Conservation (phyloP, 495 filamentous ascomycete species). For the Penicillium canescens region DNA sequence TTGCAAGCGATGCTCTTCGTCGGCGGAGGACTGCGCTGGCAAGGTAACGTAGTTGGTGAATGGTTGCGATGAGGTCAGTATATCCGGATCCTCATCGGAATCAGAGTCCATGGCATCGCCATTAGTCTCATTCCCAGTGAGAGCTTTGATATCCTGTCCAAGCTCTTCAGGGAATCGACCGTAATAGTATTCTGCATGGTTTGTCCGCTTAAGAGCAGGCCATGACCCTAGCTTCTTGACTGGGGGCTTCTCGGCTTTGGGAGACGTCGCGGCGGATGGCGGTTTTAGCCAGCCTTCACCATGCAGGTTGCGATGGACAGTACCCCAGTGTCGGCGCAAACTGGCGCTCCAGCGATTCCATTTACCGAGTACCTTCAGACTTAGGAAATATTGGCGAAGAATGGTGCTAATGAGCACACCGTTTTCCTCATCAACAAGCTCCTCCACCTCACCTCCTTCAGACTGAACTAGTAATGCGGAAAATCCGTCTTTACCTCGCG, state of each 20-base stretch:
- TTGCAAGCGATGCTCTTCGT: constrained; percentile 40
- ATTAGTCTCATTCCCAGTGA: constrained; percentile 21
- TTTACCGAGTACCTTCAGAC: constrained; percentile 70
- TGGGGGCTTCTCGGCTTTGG: constrained; percentile 30
- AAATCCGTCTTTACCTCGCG: constrained; percentile 83
- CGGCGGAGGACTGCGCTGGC: constrained; percentile 36
- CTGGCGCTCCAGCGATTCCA: constrained; percentile 67
- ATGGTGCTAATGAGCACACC: constrained; percentile 82
- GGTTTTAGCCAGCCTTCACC: constrained; percentile 38
- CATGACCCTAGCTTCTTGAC: constrained; percentile 10
- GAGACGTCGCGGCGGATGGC: constrained; percentile 27
- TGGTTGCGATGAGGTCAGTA: constrained; percentile 35
- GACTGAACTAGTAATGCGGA: constrained; percentile 65
- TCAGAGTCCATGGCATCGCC: constrained; percentile 45
- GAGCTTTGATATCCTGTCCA: constrained; percentile 28
- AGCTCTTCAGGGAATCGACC: constrained; percentile 46
- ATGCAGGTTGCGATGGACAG: constrained; percentile 57
- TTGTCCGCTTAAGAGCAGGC: constrained; percentile 27
- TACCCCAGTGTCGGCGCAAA: constrained; percentile 61
- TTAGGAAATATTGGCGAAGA: constrained; percentile 86
- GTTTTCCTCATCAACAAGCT: constrained; percentile 80
- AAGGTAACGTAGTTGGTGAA: constrained; percentile 43
- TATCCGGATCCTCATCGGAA: constrained; percentile 45
- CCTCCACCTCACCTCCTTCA: constrained; percentile 72
- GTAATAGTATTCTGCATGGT: constrained; percentile 36